Base-by-base conservation (phyloP, 169 alveolate species). In the Plasmodium vivax region DNA sequence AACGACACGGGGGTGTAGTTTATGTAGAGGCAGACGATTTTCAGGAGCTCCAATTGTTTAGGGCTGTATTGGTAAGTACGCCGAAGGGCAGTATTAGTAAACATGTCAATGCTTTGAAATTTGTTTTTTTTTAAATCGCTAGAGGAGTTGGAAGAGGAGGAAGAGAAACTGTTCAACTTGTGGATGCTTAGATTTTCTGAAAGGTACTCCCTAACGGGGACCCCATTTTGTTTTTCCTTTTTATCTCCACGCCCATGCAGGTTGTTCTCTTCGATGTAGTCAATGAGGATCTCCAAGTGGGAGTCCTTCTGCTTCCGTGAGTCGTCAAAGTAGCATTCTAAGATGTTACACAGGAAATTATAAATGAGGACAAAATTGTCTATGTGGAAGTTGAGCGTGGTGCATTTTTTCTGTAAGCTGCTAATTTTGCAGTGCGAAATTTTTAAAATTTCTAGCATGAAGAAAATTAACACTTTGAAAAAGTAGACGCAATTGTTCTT, bases 1-100 rank as follows among this genome's bases (percentile, higher is more conserved):
- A 87, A 87, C 19, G 93, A 87, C 30, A 87, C 79, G 68, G 93
- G 93, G 12, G 93, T 87, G 71, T 87, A 87, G 80, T 87, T 87
- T 75, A 87, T 87, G 71, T 75, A 87, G 7, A 87, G 85, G 41
- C 93, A 87, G 58, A 77, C 43, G 43, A 87, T 87, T 87, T 77
- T 87, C 72, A 87, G 45, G 38, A 87, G 62, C 82, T 87, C 93
- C 23, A 87, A 54, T 87, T 87, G 93, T 56, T 87, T 87, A 30
- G 62, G 71, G 32, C 16, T 87, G 71, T 87, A 87, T 77, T 87
- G 54, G 72, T 87, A 87, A 16, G 93, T 87, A 16, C 62, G 38
- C 30, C 72, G 38, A 47, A 56, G 9, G 1, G 79, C 2, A 23
- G 34, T 38, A 47, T 56, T 79, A 36, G 47, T 34, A 54, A 87